Conservation (phyloP, 2,329 filamentous ascomycete species). For the Colletotrichum tanaceti region DNA sequence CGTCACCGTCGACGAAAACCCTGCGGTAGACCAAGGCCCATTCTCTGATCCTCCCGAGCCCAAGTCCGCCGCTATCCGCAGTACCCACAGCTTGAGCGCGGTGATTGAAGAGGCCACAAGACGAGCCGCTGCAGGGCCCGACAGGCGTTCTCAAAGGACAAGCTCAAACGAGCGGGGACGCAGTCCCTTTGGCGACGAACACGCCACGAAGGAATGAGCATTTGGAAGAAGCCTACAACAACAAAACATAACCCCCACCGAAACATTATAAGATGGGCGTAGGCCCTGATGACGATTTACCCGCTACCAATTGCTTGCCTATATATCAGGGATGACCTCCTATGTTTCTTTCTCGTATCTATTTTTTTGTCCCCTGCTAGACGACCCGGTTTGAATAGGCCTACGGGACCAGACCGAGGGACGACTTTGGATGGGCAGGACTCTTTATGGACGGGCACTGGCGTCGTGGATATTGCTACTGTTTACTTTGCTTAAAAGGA, state of each 20-base stretch:
- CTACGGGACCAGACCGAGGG: slow-evolving; percentile 40
- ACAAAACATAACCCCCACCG: background rate
- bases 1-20: slow-evolving; percentile 61
- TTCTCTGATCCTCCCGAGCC: slow-evolving; percentile 66
- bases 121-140: slow-evolving; percentile 50
- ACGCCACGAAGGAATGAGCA: slow-evolving; percentile 63
- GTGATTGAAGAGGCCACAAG: slow-evolving; percentile 66
- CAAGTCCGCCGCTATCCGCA: slow-evolving; percentile 48
- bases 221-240: background rate
- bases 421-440: slow-evolving; percentile 39
- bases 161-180: slow-evolving; percentile 48
- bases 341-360: slow-evolving; percentile 39
- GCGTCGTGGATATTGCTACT: slow-evolving; percentile 36
- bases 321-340: slow-evolving; percentile 40
- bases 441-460: slow-evolving; percentile 35
- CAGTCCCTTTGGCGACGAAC: slow-evolving; percentile 69
- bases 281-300: slow-evolving; percentile 36
- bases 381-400: slow-evolving; percentile 36
- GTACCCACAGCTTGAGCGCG: slow-evolving; percentile 62
- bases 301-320: slow-evolving; percentile 29
- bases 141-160: slow-evolving; percentile 45
- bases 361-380: slow-evolving; percentile 31
- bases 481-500: slow-evolving; percentile 33
- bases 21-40: slow-evolving; percentile 65
- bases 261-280: slow-evolving; percentile 29